Evolutionary conservation across 2,329 filamentous ascomycete species (phyloP).

Genomic region (Arthroderma sp.): DNA sequence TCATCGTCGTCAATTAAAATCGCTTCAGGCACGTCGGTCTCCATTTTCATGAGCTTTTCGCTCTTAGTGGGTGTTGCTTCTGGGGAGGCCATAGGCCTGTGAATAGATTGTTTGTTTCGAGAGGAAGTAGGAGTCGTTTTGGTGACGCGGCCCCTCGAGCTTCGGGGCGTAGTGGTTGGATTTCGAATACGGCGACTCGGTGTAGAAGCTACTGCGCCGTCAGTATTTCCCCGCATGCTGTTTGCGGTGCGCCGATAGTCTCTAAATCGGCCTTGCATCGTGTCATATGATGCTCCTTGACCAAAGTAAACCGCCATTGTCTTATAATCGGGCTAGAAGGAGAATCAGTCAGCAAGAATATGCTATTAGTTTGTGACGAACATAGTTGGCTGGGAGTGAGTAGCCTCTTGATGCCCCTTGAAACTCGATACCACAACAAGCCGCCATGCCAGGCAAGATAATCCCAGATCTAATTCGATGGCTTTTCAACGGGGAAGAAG

Average conservation of each 20-base stretch:
- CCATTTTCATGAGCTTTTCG: neutral
- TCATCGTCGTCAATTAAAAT: conserved; percentile 8
- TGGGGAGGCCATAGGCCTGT: neutral
- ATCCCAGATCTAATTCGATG: too few species aligned
- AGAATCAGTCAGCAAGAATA: too few species aligned
- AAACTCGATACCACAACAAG: too few species aligned
- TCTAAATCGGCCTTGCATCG: conserved; percentile 36
- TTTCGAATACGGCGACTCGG: conserved; percentile 3
- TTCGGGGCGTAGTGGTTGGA: conserved; percentile 11
- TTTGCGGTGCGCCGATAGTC: conserved; percentile 31
- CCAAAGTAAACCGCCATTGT: conserved; percentile 34
- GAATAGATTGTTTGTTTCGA: neutral
- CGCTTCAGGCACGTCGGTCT: neutral
- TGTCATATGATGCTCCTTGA: conserved; percentile 34
- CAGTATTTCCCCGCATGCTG: conserved; percentile 17
- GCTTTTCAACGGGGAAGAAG: neutral
- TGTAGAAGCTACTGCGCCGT: conserved; percentile 5
- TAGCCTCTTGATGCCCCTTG: too few species aligned
- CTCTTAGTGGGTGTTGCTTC: neutral
- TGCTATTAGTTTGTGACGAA: too few species aligned
- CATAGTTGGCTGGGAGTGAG: too few species aligned
- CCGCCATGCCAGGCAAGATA: too few species aligned
- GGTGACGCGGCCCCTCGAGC: conserved; percentile 9
- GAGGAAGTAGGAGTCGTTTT: conserved; percentile 5
- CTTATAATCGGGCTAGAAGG: conserved; percentile 31